Conservation (phyloP, 805 yeast species). For the Yarrowia osloensis region DNA sequence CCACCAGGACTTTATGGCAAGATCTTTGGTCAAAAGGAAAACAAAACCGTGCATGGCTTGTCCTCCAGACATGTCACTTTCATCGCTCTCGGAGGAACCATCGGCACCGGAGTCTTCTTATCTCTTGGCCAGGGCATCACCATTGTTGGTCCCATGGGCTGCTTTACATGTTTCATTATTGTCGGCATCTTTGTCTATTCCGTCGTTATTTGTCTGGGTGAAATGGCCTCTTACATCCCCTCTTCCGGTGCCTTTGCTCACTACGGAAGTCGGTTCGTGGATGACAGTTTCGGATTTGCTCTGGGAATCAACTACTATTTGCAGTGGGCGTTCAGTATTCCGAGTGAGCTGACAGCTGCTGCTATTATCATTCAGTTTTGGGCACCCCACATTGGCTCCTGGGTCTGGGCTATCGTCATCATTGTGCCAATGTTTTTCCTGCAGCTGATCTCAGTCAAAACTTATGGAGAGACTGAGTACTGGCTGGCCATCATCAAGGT, state of each 20-base stretch:
- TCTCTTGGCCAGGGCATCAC: conserved; percentile 36
- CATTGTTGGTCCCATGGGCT: conserved; percentile 41
- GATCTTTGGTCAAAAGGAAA: conserved; percentile 12
- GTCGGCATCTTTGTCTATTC: conserved; percentile 44
- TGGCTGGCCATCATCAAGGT: conserved; percentile 68
- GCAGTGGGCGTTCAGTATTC: conserved; percentile 51
- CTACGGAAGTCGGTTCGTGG: conserved; percentile 61
- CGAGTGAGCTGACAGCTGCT: conserved; percentile 49
- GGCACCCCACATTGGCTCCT: conserved; percentile 51
- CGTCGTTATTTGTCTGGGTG: conserved; percentile 61
- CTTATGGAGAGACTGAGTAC: conserved; percentile 60
- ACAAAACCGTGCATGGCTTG: conserved; percentile 35
- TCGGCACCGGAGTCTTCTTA: conserved; percentile 68
- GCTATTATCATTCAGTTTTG: conserved; percentile 49
- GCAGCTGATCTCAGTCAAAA: conserved; percentile 52
- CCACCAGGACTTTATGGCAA: not conserved
- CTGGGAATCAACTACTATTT: conserved; percentile 53
- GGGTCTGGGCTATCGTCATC: conserved; percentile 53
- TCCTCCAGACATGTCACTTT: conserved; percentile 65
- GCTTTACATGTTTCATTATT: conserved; percentile 42
- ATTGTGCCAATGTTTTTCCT: conserved; percentile 55
- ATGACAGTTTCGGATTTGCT: conserved; percentile 61
- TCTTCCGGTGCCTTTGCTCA: conserved; percentile 69
- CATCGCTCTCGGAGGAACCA: conserved; percentile 75
- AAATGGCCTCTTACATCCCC: conserved; percentile 55